These are phyloP conservation scores for Fusarium pininemorale DNA, from an alignment of 2,329 filamentous ascomycete genomes.

Conservation along the genomic window DNA sequence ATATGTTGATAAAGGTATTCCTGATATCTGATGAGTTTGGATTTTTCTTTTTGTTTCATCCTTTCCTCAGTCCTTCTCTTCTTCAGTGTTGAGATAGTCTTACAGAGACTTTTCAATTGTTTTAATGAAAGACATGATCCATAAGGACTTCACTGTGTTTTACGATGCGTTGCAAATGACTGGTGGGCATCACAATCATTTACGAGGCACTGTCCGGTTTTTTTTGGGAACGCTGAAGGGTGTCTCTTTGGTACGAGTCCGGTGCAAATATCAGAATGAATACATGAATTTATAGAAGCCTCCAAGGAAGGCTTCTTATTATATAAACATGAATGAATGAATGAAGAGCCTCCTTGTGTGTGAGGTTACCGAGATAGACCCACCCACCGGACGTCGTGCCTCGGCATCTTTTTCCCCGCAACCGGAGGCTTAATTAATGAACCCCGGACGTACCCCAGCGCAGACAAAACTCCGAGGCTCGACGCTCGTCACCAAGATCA, in stretches of 20 bases:
- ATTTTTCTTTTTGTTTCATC: background rate
- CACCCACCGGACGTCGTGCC: slow-evolving; percentile 36
- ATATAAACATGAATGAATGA: background rate
- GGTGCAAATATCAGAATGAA: background rate
- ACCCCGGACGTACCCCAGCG: slow-evolving; percentile 24
- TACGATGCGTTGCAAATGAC: background rate
- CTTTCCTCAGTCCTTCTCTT: background rate
- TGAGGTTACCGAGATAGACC: slow-evolving; percentile 28
- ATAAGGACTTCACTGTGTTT: background rate
- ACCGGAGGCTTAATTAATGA: slow-evolving; percentile 34
- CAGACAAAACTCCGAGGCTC: slow-evolving; percentile 32
- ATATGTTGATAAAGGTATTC: background rate
- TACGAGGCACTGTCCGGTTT: background rate
- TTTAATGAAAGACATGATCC: background rate
- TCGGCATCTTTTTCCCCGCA: slow-evolving; percentile 45
- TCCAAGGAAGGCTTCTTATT: background rate
- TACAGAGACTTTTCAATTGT: no score
- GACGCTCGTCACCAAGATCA: slow-evolving; percentile 17
- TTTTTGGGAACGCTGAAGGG: background rate
- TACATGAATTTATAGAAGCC: background rate
- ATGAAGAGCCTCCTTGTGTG: background rate
- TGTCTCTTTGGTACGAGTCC: background rate
- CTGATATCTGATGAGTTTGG: slow-evolving; percentile 11
- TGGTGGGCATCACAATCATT: background rate
- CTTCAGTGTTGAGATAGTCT: background rate